These are phyloP conservation scores for Phoenix dactylifera DNA, from an alignment of 176 grass and related monocot species.

Conservation along the genomic window DNA sequence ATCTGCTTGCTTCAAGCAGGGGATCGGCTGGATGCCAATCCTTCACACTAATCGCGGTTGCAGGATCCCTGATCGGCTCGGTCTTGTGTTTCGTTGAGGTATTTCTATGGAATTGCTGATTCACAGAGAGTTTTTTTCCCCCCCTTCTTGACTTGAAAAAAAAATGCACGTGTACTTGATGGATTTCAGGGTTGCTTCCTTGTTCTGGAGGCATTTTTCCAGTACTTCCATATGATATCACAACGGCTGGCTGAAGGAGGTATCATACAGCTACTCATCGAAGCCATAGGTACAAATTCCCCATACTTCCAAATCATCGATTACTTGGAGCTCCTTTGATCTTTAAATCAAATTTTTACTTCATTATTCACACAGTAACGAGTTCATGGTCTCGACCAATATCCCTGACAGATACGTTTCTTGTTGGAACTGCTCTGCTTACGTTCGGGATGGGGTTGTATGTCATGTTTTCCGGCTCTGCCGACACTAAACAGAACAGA, in stretches of 20 bases:
- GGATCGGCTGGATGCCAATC: conserved; percentile 45
- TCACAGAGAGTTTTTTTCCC: no score
- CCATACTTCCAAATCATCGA: not conserved
- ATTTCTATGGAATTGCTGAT: not conserved
- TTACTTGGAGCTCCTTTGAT: no score
- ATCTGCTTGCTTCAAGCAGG: conserved; percentile 26
- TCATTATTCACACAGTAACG: not conserved
- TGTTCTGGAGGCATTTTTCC: conserved; percentile 41
- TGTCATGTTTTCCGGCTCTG: conserved; percentile 43
- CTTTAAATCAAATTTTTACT: not conserved
- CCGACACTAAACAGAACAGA: conserved; percentile 14
- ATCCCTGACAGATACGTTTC: conserved; percentile 64
- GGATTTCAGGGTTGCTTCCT: conserved; percentile 49
- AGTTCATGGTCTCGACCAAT: not conserved
- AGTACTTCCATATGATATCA: conserved; percentile 40
- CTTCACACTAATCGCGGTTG: conserved; percentile 62
- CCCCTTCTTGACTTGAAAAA: no score
- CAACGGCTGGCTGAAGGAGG: conserved; percentile 28
- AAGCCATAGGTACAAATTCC: conserved; percentile 43
- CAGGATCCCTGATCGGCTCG: conserved; percentile 71
- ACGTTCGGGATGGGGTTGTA: conserved; percentile 76
- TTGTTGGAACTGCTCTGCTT: conserved; percentile 75
- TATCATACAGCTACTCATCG: conserved; percentile 44
- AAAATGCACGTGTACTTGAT: no score
- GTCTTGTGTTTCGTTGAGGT: conserved; percentile 81